A percentile compares a stretch with the other conserved stretches of the same genome.
Conservation (phyloP, 371 early-diverging fungal species). For the Coemansia sp. region DNA sequence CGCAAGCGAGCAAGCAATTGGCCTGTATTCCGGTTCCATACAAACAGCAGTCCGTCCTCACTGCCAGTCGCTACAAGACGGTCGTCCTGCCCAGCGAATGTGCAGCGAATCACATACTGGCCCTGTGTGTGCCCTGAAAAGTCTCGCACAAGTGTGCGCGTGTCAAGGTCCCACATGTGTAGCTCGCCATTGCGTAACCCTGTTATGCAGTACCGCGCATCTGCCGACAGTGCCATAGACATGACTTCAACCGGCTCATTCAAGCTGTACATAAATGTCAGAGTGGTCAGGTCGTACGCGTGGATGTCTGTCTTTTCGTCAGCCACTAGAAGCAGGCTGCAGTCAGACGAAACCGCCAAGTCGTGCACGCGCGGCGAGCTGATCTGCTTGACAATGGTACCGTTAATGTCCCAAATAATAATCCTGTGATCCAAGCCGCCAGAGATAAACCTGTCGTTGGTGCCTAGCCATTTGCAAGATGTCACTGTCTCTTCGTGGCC, state of each 20-base stretch:
- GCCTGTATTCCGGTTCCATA: constrained; percentile 87
- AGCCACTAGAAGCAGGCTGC: constrained; percentile 70
- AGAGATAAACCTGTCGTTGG: constrained; percentile 72
- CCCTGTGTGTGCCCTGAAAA: constrained; percentile 86
- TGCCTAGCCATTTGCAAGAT: constrained; percentile 82
- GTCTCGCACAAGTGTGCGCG: constrained; percentile 63
- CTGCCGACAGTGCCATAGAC: constrained; percentile 69
- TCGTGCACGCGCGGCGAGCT: constrained; percentile 76
- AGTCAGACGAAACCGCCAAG: constrained; percentile 72
- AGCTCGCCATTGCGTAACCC: constrained; percentile 64
- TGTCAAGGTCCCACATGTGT: constrained; percentile 86
- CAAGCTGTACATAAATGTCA: constrained; percentile 56
- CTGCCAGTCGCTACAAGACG: constrained; percentile 85
- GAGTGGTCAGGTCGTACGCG: constrained; percentile 65
- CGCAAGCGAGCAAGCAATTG: constrained; percentile 69
- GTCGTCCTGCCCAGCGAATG: constrained; percentile 85
- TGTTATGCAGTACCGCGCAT: constrained; percentile 72
- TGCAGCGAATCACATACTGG: constrained; percentile 84
- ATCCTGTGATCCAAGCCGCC: constrained; percentile 75
- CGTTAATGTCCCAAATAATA: constrained; percentile 71
- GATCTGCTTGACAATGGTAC: constrained; percentile 67
- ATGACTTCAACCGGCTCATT: constrained; percentile 73
- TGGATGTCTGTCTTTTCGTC: constrained; percentile 68
- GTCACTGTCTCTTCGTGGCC: constrained; percentile 74
- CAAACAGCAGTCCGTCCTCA: constrained; percentile 82